phyloP scores from a whole-genome alignment of 176 grass and related monocot species.

The Neostapfia colusana region DNA sequence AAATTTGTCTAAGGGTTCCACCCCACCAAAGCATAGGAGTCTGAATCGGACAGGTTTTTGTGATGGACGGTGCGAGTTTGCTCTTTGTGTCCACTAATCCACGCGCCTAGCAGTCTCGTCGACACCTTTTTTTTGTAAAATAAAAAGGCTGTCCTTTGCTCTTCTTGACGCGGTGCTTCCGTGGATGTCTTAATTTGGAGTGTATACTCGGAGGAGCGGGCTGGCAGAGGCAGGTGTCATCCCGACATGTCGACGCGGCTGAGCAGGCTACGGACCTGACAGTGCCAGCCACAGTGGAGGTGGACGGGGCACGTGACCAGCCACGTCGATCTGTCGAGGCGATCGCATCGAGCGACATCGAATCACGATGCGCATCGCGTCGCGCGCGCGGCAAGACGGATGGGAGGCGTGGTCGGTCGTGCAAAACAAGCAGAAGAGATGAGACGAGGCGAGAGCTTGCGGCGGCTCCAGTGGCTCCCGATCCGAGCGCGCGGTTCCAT shows the following conservation, averaged over 20 bases:
- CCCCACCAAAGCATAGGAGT: neutral
- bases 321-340: neutral
- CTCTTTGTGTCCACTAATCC: neutral
- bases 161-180: neutral
- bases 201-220: too few species aligned
- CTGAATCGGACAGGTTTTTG: neutral
- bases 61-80: neutral
- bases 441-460: too few species aligned
- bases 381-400: too few species aligned
- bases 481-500: too few species aligned
- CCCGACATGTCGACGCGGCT: neutral
- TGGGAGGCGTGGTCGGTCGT: too few species aligned
- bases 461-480: too few species aligned
- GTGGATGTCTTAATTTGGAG: neutral
- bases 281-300: too few species aligned
- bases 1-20: too few species aligned
- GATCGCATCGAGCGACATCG: neutral
- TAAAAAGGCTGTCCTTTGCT: too few species aligned
- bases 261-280: neutral
- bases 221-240: too few species aligned
- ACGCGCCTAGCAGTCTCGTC: neutral
- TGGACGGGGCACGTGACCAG: neutral
- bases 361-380: neutral
- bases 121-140: too few species aligned
- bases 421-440: neutral